A percentile compares a stretch with the other conserved stretches of the same genome.
phyloP scores from a whole-genome alignment of 2,329 filamentous ascomycete species.

The Colletotrichum aenigma region DNA sequence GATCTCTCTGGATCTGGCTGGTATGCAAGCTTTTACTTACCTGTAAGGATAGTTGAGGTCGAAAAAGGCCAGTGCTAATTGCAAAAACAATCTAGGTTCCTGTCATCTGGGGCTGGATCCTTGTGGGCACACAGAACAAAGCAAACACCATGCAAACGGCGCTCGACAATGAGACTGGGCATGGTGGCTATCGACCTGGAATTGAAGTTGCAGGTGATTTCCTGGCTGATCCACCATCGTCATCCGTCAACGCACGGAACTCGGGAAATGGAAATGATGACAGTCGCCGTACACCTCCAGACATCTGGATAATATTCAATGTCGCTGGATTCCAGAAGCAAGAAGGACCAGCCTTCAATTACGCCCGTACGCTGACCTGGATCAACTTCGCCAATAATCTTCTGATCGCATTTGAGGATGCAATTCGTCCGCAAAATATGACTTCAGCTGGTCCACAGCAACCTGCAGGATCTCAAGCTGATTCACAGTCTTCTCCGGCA shows the following conservation, averaged over 20 bases:
- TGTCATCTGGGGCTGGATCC: neutral
- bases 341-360: neutral
- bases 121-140: neutral
- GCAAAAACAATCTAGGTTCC: neutral
- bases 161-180: no score
- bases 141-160: neutral
- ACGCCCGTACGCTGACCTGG: neutral
- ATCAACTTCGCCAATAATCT: neutral
- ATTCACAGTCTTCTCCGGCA: fast-evolving
- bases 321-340: neutral
- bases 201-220: neutral
- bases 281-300: no score
- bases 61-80: neutral
- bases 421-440: fast-evolving
- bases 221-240: fast-evolving
- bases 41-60: no score
- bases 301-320: neutral
- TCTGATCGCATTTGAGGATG: fast-evolving
- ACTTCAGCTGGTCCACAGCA: neutral
- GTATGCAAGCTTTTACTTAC: neutral
- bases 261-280: fast-evolving
- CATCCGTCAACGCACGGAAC: neutral
- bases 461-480: neutral
- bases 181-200: fast-evolving
- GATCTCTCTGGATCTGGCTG: neutral